Percentiles rank a stretch among this genome's conserved stretches.
These are phyloP conservation scores for Mastigamoeba balamuthi DNA, from an alignment of 78 protist genomes.

Conservation along the genomic window DNA sequence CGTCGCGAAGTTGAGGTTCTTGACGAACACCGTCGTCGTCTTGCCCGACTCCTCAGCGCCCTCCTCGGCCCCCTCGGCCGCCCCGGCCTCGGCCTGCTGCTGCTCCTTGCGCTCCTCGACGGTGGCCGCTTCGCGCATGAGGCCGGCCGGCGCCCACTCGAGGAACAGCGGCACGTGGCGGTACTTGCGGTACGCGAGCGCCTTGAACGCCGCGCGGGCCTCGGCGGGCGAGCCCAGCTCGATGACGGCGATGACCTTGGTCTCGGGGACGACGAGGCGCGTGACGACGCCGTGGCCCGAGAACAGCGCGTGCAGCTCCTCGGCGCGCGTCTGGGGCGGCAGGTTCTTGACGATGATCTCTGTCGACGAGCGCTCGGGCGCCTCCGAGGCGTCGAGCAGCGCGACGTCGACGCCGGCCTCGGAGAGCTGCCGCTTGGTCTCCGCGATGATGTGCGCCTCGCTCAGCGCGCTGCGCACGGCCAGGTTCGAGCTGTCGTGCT, in stretches of 20 bases:
- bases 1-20: conserved; percentile 79
- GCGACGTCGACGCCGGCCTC: conserved; percentile 55
- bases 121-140: background rate
- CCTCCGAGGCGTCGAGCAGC: conserved; percentile 17
- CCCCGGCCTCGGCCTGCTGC: background rate
- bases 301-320: conserved; percentile 44
- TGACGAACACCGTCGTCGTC: conserved; percentile 61
- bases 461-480: conserved; percentile 77
- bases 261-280: conserved; percentile 59
- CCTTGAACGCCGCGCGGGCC: conserved; percentile 76
- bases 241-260: conserved; percentile 67
- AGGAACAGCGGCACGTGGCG: conserved; percentile 78
- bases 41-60: background rate
- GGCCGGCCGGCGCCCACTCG: conserved; percentile 86
- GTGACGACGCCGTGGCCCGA: conserved; percentile 24
- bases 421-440: conserved; percentile 40
- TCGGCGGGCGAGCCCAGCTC: conserved; percentile 63
- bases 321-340: conserved; percentile 19
- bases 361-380: conserved; percentile 25
- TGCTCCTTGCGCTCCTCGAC: background rate
- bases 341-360: conserved; percentile 82
- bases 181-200: conserved; percentile 73
- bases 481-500: conserved; percentile 5
- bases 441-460: conserved; percentile 71
- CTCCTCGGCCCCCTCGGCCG: background rate